A percentile compares a stretch with the other conserved stretches of the same genome.
Evolutionary conservation across 2,329 filamentous ascomycete genomes (phyloP).

Genomic region (Fusarium redolens): DNA sequence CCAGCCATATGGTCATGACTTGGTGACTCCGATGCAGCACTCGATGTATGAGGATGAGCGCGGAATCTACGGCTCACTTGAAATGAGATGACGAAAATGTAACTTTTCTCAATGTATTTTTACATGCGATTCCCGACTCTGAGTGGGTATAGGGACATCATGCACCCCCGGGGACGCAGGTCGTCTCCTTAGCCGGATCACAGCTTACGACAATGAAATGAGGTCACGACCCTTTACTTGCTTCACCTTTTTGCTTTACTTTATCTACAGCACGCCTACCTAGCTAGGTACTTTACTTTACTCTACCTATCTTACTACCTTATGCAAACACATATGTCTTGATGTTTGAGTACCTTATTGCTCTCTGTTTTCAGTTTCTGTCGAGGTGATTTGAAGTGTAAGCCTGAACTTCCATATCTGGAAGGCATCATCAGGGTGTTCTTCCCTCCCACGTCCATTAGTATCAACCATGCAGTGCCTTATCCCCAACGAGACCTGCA

Average conservation of each 20-base stretch:
- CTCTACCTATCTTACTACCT: neutral
- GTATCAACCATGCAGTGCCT: too few species aligned
- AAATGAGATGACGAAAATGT: constrained; percentile 19
- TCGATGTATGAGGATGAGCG: constrained; percentile 30
- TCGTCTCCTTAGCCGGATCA: constrained; percentile 25
- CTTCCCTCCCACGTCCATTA: neutral
- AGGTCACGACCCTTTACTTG: constrained; percentile 23
- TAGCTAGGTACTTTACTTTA: neutral
- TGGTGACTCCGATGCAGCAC: constrained; percentile 21
- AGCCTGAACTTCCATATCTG: neutral
- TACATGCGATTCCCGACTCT: constrained; percentile 19
- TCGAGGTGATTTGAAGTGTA: neutral
- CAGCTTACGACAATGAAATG: constrained; percentile 35
- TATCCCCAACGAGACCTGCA: neutral
- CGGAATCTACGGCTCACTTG: constrained; percentile 28
- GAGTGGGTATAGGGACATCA: constrained; percentile 1
- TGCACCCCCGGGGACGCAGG: constrained; percentile 25
- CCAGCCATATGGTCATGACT: constrained; percentile 24
- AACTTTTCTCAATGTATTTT: constrained; percentile 12
- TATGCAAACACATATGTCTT: neutral
- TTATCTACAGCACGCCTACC: neutral
- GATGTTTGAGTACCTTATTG: neutral
- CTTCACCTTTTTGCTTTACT: neutral
- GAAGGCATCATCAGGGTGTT: constrained; percentile 1
- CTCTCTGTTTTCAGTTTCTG: neutral